A percentile compares a stretch with the other conserved stretches of the same genome.
phyloP scores from a whole-genome alignment of 805 yeast species.

The Cyberlindnera nakhonratchasimensis region DNA sequence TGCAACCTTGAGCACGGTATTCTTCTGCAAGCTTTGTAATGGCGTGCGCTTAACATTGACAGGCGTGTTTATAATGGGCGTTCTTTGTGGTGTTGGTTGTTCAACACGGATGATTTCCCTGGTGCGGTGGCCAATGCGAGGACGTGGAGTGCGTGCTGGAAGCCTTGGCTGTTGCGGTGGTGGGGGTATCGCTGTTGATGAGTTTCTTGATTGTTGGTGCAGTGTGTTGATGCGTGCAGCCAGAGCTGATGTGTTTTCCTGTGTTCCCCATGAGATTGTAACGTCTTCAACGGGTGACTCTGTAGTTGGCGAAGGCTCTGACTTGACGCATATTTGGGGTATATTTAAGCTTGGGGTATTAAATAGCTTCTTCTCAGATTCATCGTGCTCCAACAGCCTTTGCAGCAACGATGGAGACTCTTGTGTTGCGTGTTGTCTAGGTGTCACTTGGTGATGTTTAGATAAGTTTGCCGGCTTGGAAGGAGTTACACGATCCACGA shows the following conservation, averaged over 20 bases:
- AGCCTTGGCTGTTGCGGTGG: not conserved
- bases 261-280: slow-evolving; percentile 13
- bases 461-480: not conserved
- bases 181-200: not conserved
- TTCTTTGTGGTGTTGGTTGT: slow-evolving; percentile 9
- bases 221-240: not conserved
- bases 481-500: not conserved
- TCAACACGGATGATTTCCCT: slow-evolving; percentile 10
- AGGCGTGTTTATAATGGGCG: not conserved
- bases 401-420: slow-evolving; percentile 1
- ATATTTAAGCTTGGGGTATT: not conserved
- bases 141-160: slow-evolving; percentile 7
- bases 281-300: not conserved
- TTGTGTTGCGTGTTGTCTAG: no score
- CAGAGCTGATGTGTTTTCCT: slow-evolving; percentile 3
- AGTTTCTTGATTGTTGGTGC: not conserved
- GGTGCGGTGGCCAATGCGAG: slow-evolving; percentile 1
- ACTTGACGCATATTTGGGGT: not conserved
- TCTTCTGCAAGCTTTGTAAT: slow-evolving; percentile 5
- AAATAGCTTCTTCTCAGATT: not conserved
- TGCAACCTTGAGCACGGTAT: slow-evolving; percentile 1
- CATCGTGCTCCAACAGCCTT: slow-evolving; percentile 7
- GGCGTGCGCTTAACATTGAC: slow-evolving; percentile 3
- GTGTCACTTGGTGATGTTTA: not conserved
- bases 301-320: not conserved